A percentile compares a stretch with the other conserved stretches of the same genome.
Conservation (phyloP, 2,329 filamentous ascomycete genomes). For the Ambrosiella xylebori region DNA sequence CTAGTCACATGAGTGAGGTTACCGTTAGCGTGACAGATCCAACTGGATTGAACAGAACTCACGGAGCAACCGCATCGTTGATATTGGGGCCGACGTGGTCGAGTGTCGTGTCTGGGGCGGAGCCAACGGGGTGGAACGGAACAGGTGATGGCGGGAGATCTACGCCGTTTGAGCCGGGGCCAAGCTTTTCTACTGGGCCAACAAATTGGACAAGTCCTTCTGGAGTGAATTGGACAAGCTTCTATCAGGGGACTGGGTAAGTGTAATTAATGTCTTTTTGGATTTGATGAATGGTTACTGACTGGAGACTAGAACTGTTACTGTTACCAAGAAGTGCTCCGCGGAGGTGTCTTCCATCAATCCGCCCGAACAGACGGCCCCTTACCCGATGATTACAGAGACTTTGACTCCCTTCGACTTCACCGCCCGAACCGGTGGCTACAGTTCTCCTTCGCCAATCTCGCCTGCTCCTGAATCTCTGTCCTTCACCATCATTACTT, state of each 20-base stretch:
- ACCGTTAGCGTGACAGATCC: constrained; percentile 5
- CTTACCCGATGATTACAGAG: not conserved
- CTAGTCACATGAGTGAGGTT: not conserved
- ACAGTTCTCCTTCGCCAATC: not conserved
- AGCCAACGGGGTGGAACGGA: not conserved
- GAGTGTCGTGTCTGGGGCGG: not conserved
- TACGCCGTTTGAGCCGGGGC: constrained; percentile 3
- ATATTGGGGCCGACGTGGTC: not conserved
- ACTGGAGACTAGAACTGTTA: constrained; percentile 2
- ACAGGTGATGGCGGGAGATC: not conserved
- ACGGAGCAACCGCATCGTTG: not conserved
- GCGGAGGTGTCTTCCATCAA: not conserved
- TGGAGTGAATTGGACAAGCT: not conserved
- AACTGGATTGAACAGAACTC: constrained; percentile 5
- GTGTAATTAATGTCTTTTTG: not conserved
- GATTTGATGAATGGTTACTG: not conserved
- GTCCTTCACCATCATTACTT: not conserved
- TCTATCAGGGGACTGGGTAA: not conserved
- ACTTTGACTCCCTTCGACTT: not conserved
- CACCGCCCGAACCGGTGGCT: not conserved
- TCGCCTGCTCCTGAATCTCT: not conserved
- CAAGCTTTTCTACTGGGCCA: not conserved
- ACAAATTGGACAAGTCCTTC: not conserved
- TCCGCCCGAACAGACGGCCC: not conserved
- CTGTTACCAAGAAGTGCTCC: constrained; percentile 3